These are phyloP conservation scores for Cryptosporidium ryanae DNA, from an alignment of 169 alveolate species.

Conservation along the genomic window DNA sequence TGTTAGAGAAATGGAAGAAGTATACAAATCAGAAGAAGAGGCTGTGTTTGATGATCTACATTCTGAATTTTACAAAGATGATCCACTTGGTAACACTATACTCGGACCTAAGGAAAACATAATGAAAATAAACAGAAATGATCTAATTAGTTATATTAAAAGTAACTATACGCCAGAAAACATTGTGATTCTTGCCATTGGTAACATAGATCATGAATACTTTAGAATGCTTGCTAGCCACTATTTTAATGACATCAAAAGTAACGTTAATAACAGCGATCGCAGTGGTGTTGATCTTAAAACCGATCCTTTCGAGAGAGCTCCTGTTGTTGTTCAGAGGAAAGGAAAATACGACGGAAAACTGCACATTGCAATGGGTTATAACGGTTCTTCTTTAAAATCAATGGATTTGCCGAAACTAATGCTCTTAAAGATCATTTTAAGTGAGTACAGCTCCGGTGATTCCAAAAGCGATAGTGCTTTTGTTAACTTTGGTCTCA, in stretches of 20 bases:
- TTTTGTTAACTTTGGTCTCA: conserved; percentile 39
- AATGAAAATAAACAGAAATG: conserved; percentile 86
- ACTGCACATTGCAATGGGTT: conserved; percentile 90
- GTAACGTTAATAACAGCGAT: conserved; percentile 33
- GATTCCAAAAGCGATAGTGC: conserved; percentile 78
- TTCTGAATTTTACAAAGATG: conserved; percentile 76
- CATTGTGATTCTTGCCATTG: conserved; percentile 91
- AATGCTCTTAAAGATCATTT: conserved; percentile 93
- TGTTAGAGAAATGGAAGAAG: conserved; percentile 94
- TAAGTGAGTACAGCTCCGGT: conserved; percentile 88
- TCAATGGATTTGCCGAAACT: conserved; percentile 93
- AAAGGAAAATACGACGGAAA: conserved; percentile 87
- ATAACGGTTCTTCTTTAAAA: conserved; percentile 93
- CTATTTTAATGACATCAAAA: conserved; percentile 79
- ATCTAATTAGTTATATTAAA: conserved; percentile 88
- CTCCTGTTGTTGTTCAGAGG: conserved; percentile 50
- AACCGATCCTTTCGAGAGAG: conserved; percentile 55
- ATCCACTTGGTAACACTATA: conserved; percentile 88
- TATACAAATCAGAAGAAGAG: conserved; percentile 91
- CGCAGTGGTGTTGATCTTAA: conserved; percentile 76
- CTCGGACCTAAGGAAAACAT: conserved; percentile 91
- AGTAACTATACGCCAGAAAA: conserved; percentile 92
- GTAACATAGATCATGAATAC: conserved; percentile 89
- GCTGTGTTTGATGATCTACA: conserved; percentile 92
- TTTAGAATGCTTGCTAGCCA: conserved; percentile 87